Evolutionary conservation across 306 rosid genomes (phyloP), one percentile per base, ranked within the genome.

Genomic region (Quillaja saponaria): DNA sequence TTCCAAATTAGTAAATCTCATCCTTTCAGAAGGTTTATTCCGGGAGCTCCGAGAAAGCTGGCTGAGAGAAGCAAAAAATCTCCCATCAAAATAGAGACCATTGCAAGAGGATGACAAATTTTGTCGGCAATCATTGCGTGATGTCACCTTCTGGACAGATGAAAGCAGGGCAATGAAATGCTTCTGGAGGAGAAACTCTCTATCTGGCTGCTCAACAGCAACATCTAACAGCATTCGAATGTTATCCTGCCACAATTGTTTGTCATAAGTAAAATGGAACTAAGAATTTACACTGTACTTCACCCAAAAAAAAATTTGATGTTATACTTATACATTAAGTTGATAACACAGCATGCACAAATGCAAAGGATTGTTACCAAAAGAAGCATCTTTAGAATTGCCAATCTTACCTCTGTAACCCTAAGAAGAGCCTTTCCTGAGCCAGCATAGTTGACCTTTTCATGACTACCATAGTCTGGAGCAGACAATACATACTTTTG

Each of bases 351-450:
- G 57, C 63, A 70, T 58, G 52, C 58, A 64, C 11, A 50, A n/a
- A 55, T 39, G 55, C 59, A 21, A 50, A 37, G 39, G 55, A 38
- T 10, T 11, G 55, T 45, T 40, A 69, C 54, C 8, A 42, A 57
- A 41, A 49, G 34, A 48, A 46, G 63, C 55, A 61, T 34, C 34
- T 35, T 49, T 39, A 66, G 55, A 67, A 68, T 50, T 47, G 51
- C 34, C 14, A 64, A 25, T 48, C 74, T 61, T 76, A 89, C 99
- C 99, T 92, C 94, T 21, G 99, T 92, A 38, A 92, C 92, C 81
- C 72, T 92, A 62, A 92, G 87, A 71, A 90, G 94, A 78, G 90
- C 90, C 86, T 92, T 92, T 69, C 96, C 99, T 55, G 95, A 92
- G 47, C 94, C 81, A 33, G 81, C 14, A 74, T 58, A 82, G 81